These are phyloP conservation scores for Cladosporium halotolerans DNA, from an alignment of 2,329 filamentous ascomycete species.

Conservation along the genomic window DNA sequence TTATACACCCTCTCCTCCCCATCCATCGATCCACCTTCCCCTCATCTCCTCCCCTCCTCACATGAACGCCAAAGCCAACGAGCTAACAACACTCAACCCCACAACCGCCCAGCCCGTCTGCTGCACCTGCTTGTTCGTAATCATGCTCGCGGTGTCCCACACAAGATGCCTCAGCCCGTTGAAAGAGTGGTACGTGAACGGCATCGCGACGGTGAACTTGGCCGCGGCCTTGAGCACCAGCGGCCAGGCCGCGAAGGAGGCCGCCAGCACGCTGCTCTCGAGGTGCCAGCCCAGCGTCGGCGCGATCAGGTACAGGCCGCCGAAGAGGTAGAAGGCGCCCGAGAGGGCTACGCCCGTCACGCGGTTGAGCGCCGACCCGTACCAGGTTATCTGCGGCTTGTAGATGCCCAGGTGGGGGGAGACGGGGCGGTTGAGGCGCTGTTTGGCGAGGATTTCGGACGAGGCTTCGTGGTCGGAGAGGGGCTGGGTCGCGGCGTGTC, in stretches of 20 bases:
- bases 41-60: constrained; percentile 8
- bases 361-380: constrained; percentile 68
- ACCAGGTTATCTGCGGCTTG: constrained; percentile 79
- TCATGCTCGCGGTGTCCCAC: constrained; percentile 60
- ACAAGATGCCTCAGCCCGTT: constrained; percentile 67
- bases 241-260: constrained; percentile 58
- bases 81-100: constrained; percentile 48
- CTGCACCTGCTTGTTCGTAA: constrained; percentile 60
- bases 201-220: constrained; percentile 55
- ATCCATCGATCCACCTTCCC: background rate
- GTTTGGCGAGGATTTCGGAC: constrained; percentile 64
- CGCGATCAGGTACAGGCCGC: constrained; percentile 71
- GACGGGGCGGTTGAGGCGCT: constrained; percentile 76
- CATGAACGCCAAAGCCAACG: constrained; percentile 41
- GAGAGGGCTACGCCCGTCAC: constrained; percentile 72
- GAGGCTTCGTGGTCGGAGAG: constrained; percentile 48
- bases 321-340: constrained; percentile 72
- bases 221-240: constrained; percentile 51
- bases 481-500: constrained; percentile 46
- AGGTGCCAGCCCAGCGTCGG: constrained; percentile 68
- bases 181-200: constrained; percentile 62
- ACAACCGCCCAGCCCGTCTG: constrained; percentile 59
- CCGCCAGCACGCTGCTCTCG: constrained; percentile 57
- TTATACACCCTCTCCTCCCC: background rate
- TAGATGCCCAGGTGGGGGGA: constrained; percentile 84